These are phyloP conservation scores for Lotmaria passim DNA, from an alignment of 208 protist genomes.

Conservation along the genomic window DNA sequence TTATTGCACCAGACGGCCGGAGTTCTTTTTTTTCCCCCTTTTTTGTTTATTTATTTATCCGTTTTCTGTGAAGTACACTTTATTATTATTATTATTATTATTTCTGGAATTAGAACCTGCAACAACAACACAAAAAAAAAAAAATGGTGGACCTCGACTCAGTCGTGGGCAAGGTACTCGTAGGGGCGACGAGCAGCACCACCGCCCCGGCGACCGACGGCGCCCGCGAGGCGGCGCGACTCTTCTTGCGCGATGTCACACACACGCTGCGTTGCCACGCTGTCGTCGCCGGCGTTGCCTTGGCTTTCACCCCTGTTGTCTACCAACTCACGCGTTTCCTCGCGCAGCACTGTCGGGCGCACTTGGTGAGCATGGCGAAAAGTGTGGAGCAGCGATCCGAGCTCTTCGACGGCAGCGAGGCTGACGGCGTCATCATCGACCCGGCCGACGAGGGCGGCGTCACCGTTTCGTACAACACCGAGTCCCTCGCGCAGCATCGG, in stretches of 20 bases:
- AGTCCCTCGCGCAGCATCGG: not conserved
- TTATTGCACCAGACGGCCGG: too few relatives aligned
- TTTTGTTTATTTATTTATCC: too few relatives aligned
- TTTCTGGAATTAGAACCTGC: not conserved
- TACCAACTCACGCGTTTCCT: constrained; percentile 36
- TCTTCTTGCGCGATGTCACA: constrained; percentile 29
- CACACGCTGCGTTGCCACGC: constrained; percentile 43
- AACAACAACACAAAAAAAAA: too few relatives aligned
- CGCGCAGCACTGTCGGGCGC: constrained; percentile 29
- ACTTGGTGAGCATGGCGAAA: constrained; percentile 38
- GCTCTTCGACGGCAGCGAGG: constrained; percentile 19
- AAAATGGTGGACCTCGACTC: constrained; percentile 4
- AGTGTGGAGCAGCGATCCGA: constrained; percentile 24
- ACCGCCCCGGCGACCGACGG: constrained; percentile 5
- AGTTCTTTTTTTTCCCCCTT: too few relatives aligned
- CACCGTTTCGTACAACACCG: constrained; percentile 24
- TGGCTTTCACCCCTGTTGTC: constrained; percentile 41
- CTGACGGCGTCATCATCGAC: constrained; percentile 27
- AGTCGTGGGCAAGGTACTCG: not conserved
- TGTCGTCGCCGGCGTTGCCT: constrained; percentile 31
- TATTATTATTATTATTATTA: too few relatives aligned
- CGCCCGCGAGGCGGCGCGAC: constrained; percentile 9
- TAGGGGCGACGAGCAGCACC: not conserved
- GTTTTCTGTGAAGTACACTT: too few relatives aligned
- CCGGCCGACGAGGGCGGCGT: constrained; percentile 19